A percentile compares a stretch with the other conserved stretches of the same genome.
Conservation (phyloP, 2,329 filamentous ascomycete genomes). For the Aureobasidium namibiae region DNA sequence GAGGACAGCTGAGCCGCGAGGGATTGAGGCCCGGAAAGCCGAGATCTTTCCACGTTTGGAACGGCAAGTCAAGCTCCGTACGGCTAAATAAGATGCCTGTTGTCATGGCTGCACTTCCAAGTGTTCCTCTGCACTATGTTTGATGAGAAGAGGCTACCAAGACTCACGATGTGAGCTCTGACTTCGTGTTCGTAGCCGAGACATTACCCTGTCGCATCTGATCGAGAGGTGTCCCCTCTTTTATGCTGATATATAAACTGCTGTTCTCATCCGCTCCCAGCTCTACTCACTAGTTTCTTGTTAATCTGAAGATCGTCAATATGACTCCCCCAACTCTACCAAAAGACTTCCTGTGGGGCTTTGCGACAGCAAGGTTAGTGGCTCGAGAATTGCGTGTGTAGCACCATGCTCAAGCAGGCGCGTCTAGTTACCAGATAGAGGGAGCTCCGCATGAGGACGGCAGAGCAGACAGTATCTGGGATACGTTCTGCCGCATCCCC, state of each 20-base stretch:
- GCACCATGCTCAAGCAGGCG: not conserved
- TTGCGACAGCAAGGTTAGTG: constrained; percentile 57
- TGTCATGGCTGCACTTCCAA: not conserved
- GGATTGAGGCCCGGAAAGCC: not conserved
- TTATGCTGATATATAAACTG: not conserved
- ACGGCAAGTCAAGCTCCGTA: not conserved
- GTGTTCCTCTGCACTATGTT: not conserved
- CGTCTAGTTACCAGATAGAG: constrained; percentile 74
- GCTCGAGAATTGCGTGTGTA: not conserved
- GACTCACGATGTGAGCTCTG: not conserved
- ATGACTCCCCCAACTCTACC: constrained; percentile 19
- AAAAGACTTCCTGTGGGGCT: constrained; percentile 42
- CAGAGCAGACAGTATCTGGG: constrained; percentile 78
- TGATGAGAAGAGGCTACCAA: not conserved
- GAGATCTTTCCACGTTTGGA: not conserved
- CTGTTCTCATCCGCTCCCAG: not conserved
- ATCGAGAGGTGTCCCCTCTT: constrained; percentile 39
- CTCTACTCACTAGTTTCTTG: not conserved
- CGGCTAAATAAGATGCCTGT: not conserved
- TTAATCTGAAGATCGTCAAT: not conserved
- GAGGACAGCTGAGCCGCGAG: no score
- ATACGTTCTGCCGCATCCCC: constrained; percentile 72
- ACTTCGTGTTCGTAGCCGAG: not conserved
- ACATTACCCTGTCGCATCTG: constrained; percentile 33
- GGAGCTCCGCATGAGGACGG: constrained; percentile 67